phyloP scores from a whole-genome alignment of 139 green algal genomes.

The Spirogloea muscicola region DNA sequence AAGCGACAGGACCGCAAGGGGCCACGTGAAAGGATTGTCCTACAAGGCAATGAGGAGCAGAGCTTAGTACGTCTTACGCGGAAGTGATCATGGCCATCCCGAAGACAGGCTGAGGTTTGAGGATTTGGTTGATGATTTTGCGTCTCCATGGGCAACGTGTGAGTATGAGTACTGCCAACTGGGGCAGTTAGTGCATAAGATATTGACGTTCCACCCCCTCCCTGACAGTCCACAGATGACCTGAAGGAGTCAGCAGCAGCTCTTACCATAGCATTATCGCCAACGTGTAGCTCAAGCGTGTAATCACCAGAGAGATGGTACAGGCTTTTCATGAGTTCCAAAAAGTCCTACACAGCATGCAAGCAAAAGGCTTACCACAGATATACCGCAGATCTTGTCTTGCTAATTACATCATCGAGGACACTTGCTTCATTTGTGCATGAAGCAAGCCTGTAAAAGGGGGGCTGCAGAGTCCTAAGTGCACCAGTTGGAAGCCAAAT shows the following conservation, averaged over 20 bases:
- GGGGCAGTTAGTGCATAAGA: neutral
- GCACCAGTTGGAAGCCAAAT: constrained; percentile 4
- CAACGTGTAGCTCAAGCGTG: constrained; percentile 20
- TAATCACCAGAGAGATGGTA: constrained; percentile 38
- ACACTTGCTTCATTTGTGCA: neutral
- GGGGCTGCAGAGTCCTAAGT: neutral
- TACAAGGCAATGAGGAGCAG: neutral
- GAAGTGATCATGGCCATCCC: neutral
- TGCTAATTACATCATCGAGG: neutral
- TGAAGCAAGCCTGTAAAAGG: neutral
- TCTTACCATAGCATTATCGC: constrained; percentile 22
- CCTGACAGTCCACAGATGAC: neutral
- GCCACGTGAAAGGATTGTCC: constrained; percentile 34
- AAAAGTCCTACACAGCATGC: neutral
- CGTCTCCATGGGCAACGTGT: neutral
- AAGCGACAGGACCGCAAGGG: constrained; percentile 17
- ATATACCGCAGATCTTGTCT: neutral
- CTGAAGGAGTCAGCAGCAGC: neutral
- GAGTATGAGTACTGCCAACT: neutral
- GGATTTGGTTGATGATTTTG: neutral
- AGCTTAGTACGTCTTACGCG: neutral
- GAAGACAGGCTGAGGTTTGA: neutral
- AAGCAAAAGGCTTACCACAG: neutral
- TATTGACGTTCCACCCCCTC: neutral
- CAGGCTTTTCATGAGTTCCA: constrained; percentile 34